Percentiles rank a stretch among this genome's conserved stretches.
Evolutionary conservation across 129 eudicot species (phyloP).

Genomic region (Oenanthe sinensis): DNA sequence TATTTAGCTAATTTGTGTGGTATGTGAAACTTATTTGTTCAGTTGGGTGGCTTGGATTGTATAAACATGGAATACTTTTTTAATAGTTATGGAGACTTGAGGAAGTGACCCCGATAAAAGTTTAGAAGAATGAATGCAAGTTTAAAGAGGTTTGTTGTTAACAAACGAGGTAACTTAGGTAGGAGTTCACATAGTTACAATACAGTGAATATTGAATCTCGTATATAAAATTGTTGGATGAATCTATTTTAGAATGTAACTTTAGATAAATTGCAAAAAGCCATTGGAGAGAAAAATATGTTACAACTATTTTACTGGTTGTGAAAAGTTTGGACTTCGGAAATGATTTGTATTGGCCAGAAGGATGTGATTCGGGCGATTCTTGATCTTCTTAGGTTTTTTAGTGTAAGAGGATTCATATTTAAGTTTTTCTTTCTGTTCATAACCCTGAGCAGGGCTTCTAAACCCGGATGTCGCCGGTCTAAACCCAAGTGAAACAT

Average conservation of each 20-base stretch:
- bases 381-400: neutral
- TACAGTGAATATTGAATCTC: neutral
- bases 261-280: neutral
- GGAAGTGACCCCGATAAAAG: neutral
- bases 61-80: neutral
- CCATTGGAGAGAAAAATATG: neutral
- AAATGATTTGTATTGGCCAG: neutral
- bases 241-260: neutral
- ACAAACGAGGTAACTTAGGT: neutral
- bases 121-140: neutral
- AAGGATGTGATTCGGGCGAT: neutral
- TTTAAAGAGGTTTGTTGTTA: neutral
- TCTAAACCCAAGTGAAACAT: neutral
- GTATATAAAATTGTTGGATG: neutral
- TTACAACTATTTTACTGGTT: neutral
- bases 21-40: neutral
- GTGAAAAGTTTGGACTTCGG: neutral
- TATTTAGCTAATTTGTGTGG: neutral
- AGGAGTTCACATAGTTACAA: neutral
- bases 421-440: neutral
- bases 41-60: neutral
- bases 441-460: neutral
- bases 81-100: neutral
- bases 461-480: neutral
- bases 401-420: too few species aligned